A percentile compares a stretch with the other conserved stretches of the same genome.
These are phyloP conservation scores for Selaginella moellendorffii DNA, from an alignment of 75 land plant genomes.

Conservation along the genomic window DNA sequence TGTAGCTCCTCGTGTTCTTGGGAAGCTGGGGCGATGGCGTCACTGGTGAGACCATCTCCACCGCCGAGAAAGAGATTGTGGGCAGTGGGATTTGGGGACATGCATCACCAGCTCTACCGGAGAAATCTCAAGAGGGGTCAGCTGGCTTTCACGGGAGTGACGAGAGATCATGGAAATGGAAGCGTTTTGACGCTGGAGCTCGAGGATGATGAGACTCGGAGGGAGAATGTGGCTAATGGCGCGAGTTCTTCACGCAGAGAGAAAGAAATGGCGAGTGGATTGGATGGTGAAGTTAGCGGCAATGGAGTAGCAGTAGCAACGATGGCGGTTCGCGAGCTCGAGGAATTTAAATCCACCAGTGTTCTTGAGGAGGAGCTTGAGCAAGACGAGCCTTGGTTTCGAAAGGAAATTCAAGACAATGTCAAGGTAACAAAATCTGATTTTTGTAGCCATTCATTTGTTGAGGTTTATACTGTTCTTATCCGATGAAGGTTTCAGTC, in stretches of 20 bases:
- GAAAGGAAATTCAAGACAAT: slow-evolving; percentile 24
- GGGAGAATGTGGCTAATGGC: too few species aligned
- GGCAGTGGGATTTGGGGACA: not conserved
- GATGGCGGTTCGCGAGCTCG: not conserved
- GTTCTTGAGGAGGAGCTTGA: slow-evolving; percentile 42
- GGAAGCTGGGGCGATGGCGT: not conserved
- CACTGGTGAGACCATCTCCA: not conserved
- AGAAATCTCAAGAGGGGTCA: not conserved
- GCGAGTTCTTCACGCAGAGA: too few species aligned
- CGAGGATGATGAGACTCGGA: not conserved
- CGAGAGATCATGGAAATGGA: not conserved
- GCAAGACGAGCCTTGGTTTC: slow-evolving; percentile 95
- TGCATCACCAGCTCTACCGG: not conserved
- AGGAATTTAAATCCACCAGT: too few species aligned
- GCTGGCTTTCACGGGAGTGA: not conserved
- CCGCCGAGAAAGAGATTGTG: not conserved
- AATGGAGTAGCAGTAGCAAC: not conserved
- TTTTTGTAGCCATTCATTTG: not conserved
- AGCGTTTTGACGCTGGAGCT: not conserved
- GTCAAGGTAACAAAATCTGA: slow-evolving; percentile 31
- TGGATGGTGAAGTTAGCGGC: not conserved
- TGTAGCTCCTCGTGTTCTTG: not conserved
- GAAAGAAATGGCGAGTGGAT: too few species aligned
- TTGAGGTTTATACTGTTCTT: not conserved
- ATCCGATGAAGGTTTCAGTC: slow-evolving; percentile 67